A percentile compares a stretch with the other conserved stretches of the same genome.
Conservation (phyloP, 345 rosid species). For the Populus ilicifolia region DNA sequence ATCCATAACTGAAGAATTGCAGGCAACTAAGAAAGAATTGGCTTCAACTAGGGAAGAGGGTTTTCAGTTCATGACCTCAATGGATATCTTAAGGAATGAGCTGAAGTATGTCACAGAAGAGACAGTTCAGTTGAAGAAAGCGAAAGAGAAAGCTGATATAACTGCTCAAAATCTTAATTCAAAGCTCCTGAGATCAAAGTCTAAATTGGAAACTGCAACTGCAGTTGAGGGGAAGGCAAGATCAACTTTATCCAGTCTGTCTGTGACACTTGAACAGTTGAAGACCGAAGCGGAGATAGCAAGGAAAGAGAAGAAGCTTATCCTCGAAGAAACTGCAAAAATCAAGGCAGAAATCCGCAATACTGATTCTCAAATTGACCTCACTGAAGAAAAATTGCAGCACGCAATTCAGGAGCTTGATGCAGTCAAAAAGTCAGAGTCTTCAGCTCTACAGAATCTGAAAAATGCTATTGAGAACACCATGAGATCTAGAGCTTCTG, state of each 20-base stretch:
- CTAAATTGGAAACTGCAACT: slow-evolving; percentile 48
- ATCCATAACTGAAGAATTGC: slow-evolving; percentile 47
- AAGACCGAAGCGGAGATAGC: slow-evolving; percentile 54
- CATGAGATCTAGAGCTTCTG: slow-evolving; percentile 42
- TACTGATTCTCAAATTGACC: slow-evolving; percentile 46
- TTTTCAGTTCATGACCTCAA: slow-evolving; percentile 53
- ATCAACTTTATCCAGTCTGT: slow-evolving; percentile 44
- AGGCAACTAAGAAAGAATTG: slow-evolving; percentile 61
- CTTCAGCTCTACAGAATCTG: slow-evolving; percentile 53
- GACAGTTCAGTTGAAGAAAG: slow-evolving; percentile 39
- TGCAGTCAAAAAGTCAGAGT: slow-evolving; percentile 53
- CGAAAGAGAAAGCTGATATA: slow-evolving; percentile 42
- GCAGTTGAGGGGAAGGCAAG: slow-evolving; percentile 54
- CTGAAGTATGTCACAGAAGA: slow-evolving; percentile 47
- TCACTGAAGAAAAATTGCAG: slow-evolving; percentile 51
- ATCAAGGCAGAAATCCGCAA: slow-evolving; percentile 45
- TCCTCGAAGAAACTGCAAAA: slow-evolving; percentile 41
- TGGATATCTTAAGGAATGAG: slow-evolving; percentile 69
- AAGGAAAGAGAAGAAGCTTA: slow-evolving; percentile 49
- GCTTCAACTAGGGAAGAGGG: slow-evolving; percentile 48
- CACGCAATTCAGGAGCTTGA: slow-evolving; percentile 60
- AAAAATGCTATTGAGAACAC: slow-evolving; percentile 43
- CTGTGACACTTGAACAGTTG: slow-evolving; percentile 53
- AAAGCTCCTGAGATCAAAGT: slow-evolving; percentile 70
- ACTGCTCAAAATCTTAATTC: slow-evolving; percentile 54